phyloP scores from a whole-genome alignment of 805 yeast species.

The Henningerozyma blattae region DNA sequence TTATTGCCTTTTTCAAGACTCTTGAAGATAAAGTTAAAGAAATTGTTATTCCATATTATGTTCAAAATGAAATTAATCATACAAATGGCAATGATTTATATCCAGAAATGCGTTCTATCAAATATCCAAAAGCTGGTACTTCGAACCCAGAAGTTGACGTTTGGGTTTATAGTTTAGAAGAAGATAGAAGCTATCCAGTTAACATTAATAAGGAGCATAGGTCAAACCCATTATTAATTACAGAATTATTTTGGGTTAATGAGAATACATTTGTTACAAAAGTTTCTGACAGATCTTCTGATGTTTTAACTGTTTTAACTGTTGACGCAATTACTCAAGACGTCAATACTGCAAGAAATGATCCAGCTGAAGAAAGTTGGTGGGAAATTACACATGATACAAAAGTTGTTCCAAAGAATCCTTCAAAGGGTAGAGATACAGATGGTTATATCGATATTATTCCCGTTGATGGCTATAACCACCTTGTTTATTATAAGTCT shows the following conservation, averaged over 20 bases:
- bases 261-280: conserved; percentile 38
- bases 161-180: conserved; percentile 30
- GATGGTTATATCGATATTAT: conserved; percentile 79
- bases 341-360: conserved; percentile 36
- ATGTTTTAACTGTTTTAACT: conserved; percentile 43
- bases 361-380: conserved; percentile 50
- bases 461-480: conserved; percentile 50
- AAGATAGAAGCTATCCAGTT: conserved; percentile 26
- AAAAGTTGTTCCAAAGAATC: conserved; percentile 41
- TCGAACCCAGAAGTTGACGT: conserved; percentile 58
- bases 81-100: conserved; percentile 42
- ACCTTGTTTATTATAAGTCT: conserved; percentile 77
- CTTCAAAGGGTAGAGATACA: conserved; percentile 27
- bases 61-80: conserved; percentile 41
- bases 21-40: conserved; percentile 67
- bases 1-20: conserved; percentile 49
- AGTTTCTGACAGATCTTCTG: conserved; percentile 55
- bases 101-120: conserved; percentile 48
- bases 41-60: conserved; percentile 65
- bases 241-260: conserved; percentile 67
- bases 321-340: conserved; percentile 32
- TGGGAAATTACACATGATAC: conserved; percentile 65
- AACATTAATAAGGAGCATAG: conserved; percentile 29
- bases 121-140: conserved; percentile 79
- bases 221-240: conserved; percentile 36